Conservation (phyloP, 2,329 filamentous ascomycete genomes). For the Tolypocladium tropicale region DNA sequence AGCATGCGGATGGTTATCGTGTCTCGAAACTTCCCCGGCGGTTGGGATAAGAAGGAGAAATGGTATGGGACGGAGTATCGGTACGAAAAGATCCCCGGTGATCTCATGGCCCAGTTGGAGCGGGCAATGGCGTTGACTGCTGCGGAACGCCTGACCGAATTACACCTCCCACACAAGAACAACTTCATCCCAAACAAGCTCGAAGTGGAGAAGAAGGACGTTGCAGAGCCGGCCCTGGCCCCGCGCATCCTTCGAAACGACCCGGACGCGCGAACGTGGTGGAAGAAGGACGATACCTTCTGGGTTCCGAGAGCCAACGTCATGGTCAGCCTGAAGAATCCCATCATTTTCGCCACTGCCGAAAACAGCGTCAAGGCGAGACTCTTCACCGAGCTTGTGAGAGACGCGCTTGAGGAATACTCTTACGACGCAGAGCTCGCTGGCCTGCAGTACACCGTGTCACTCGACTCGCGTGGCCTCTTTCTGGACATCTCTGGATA, state of each 20-base stretch:
- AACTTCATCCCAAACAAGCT: constrained; percentile 91
- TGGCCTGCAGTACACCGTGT: constrained; percentile 75
- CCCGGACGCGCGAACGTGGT: constrained; percentile 73
- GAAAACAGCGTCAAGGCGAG: constrained; percentile 68
- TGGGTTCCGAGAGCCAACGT: constrained; percentile 95
- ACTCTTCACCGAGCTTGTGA: constrained; percentile 75
- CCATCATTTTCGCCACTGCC: constrained; percentile 68
- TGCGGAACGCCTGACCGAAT: constrained; percentile 51
- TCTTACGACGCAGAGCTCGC: constrained; percentile 93
- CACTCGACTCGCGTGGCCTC: constrained; percentile 60
- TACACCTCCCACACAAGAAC: constrained; percentile 87
- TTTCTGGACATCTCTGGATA: constrained; percentile 78
- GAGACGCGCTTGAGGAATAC: constrained; percentile 84
- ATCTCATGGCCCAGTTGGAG: constrained; percentile 63
- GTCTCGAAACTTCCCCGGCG: constrained; percentile 72
- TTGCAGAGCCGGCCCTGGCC: constrained; percentile 60
- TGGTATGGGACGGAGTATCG: constrained; percentile 98
- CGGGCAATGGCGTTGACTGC: constrained; percentile 49
- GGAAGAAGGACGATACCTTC: constrained; percentile 96
- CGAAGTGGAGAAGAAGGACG: constrained; percentile 88
- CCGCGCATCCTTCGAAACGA: constrained; percentile 84
- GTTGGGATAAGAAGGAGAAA: constrained; percentile 81
- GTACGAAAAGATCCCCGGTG: constrained; percentile 64
- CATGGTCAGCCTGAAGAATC: constrained; percentile 68
- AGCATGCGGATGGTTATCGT: constrained; percentile 82